These are phyloP conservation scores for Moricandia moricandioides DNA, from an alignment of 345 rosid species.

Conservation along the genomic window DNA sequence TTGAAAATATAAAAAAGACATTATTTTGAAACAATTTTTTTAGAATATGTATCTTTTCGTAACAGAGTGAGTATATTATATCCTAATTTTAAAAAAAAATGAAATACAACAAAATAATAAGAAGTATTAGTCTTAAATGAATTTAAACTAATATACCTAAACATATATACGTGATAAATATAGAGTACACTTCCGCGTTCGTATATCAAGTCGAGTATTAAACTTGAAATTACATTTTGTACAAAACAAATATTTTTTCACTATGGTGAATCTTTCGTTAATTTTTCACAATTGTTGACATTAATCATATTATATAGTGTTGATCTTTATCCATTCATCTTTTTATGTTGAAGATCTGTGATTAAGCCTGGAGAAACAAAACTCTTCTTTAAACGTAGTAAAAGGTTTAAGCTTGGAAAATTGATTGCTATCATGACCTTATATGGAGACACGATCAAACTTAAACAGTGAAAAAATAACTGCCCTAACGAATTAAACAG, in stretches of 20 bases:
- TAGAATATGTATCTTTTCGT: no score
- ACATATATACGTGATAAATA: background rate
- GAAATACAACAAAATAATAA: background rate
- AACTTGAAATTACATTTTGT: background rate
- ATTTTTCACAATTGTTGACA: background rate
- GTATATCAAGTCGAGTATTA: background rate
- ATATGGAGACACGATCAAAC: background rate
- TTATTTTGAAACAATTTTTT: no score
- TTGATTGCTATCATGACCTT: background rate
- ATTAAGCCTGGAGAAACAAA: background rate
- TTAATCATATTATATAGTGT: background rate
- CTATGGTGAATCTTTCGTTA: background rate
- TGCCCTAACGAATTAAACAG: slow-evolving; percentile 6
- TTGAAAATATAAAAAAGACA: no score
- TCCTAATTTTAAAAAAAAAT: background rate
- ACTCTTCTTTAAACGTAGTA: background rate
- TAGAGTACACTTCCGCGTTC: background rate
- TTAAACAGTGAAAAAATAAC: slow-evolving; percentile 8
- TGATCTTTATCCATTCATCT: background rate
- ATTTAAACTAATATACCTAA: background rate
- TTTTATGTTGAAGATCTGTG: background rate
- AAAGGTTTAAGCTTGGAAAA: background rate
- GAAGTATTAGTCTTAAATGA: background rate
- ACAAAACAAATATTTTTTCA: background rate
- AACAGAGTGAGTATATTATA: no score